phyloP scores from a whole-genome alignment of 768 basidiomycete species.

The Lentinula detonsa region DNA sequence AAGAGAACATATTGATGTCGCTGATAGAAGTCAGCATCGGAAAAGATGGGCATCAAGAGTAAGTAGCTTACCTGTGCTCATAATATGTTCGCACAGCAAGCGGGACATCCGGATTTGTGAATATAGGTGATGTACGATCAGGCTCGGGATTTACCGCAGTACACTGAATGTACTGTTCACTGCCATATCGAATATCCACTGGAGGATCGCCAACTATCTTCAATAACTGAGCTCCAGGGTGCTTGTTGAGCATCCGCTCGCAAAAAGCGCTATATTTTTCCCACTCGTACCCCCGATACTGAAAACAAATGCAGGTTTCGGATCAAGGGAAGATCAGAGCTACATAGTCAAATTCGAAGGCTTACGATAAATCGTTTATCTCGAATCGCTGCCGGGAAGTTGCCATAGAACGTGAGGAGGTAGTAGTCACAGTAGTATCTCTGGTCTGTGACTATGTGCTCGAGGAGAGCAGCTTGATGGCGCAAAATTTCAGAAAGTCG shows the following conservation, averaged over 20 bases:
- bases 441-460: conserved; percentile 78
- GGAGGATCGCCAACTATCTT: conserved; percentile 71
- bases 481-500: conserved; percentile 81
- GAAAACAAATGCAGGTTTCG: conserved; percentile 4
- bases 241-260: conserved; percentile 88
- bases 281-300: conserved; percentile 96
- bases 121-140: conserved; percentile 68
- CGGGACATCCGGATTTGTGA: conserved; percentile 81
- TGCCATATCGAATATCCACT: conserved; percentile 73
- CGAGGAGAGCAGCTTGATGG: conserved; percentile 82
- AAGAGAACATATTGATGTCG: conserved; percentile 79
- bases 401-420: conserved; percentile 89
- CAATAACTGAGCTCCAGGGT: conserved; percentile 77
- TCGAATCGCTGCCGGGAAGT: conserved; percentile 78
- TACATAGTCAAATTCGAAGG: conserved; percentile 10
- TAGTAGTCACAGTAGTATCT: conserved; percentile 92
- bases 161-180: conserved; percentile 84
- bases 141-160: conserved; percentile 83
- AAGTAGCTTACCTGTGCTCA: conserved; percentile 60
- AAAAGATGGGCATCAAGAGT: background rate
- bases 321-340: background rate
- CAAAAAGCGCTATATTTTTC: conserved; percentile 89
- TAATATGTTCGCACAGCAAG: conserved; percentile 78
- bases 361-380: conserved; percentile 88
- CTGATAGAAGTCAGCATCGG: conserved; percentile 28